Evolutionary conservation across 1,139 yeast species (phyloP), one percentile per base, ranked within the genome.

Genomic region (Sugiyamaella xylanicola): DNA sequence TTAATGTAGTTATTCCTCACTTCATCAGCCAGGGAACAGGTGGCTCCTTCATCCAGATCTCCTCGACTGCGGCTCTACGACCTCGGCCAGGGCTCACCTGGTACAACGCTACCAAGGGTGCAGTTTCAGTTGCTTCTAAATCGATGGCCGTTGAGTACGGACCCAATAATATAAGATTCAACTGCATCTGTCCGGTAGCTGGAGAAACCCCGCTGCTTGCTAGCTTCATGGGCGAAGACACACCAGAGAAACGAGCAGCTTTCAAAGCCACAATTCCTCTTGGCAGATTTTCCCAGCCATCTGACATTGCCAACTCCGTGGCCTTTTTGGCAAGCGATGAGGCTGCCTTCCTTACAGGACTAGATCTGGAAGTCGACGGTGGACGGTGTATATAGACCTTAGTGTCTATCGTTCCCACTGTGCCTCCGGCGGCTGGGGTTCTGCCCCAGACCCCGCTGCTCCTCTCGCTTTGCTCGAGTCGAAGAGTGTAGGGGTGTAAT

Each of bases 251-350:
- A 35, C 52, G 62, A 27, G 54, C 57, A 17, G 51, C 54, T 11
- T 61, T 60, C 45, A 51, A 41, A 55, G 69, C 70, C 1, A 66
- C 80, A 57, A 73, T 75, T 11, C 79, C 80, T 11, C 60, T 77
- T 46, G 76, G 77, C 1, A 65, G 80, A 61, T 61, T 77, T 42
- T 80, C 80, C 1, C 57, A 65, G 20, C 71, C 78, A 2, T 61
- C 67, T 1, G 80, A 77, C 60, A 59, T 77, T 56, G 78, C 76
- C 2, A 79, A 79, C 0, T 78, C 80, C 3, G 79, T 77, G 7
- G 69, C 75, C 1, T 77, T 77, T 60, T 62, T 77, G 45, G 79
- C 78, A 1, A 72, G 78, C 57, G 80, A 77, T 45, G 60, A 74
- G 53, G 68, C 78, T 32, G 52, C 59, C n/a, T 77, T 76, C 56